Base-by-base conservation (phyloP, 2,329 filamentous ascomycete genomes). In the Gaeumannomyces sp. region DNA sequence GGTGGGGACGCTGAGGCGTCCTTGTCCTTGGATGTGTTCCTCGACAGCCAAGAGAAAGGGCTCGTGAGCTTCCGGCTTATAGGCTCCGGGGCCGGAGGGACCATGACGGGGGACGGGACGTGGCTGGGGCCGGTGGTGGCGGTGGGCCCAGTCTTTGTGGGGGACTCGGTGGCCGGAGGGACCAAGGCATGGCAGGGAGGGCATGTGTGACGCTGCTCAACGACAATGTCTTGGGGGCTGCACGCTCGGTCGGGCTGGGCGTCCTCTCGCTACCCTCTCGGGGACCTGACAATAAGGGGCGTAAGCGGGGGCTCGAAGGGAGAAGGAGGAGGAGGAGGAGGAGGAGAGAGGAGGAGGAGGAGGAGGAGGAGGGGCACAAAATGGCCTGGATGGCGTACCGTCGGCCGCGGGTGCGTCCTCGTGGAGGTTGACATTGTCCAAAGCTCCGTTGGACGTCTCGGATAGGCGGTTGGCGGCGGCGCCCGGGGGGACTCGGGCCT, bases 1-100 rank as follows among this genome's bases (percentile, higher is more conserved):
- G 71, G 71, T 7, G 85, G 83, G 16, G 87, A 83, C 63, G 85
- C 82, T 11, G 86, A 81, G 68, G 83, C 83, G 4, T 82, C 79
- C 71, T 88, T 88, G 35, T 63, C 61, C 63, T 78, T 79, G 50
- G 83, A 81, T 14, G 86, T 85, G 74, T 83, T 89, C 69, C 92
- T 82, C 38, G 91, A 92, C 56, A 96, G 83, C 88, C 91, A 94
- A 56, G 91, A 86, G 71, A 96, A 96, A n/a, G 90, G 92, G 70
- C 91, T 92, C 11, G 91, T 93, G 64, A 96, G 84, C 75, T 95
- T 96, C 72, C 92, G 83, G 66, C 83, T 69, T 16, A 53, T 14
- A 11, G 45, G 45, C 80, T 77, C 2, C 67, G 72, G 75, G 14
- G 72, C 68, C 59, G 79, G 74, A 29, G 76, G 74, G 56, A 76